Evolutionary conservation across 345 rosid species (phyloP).

Genomic region (Schrenkiella parvula): DNA sequence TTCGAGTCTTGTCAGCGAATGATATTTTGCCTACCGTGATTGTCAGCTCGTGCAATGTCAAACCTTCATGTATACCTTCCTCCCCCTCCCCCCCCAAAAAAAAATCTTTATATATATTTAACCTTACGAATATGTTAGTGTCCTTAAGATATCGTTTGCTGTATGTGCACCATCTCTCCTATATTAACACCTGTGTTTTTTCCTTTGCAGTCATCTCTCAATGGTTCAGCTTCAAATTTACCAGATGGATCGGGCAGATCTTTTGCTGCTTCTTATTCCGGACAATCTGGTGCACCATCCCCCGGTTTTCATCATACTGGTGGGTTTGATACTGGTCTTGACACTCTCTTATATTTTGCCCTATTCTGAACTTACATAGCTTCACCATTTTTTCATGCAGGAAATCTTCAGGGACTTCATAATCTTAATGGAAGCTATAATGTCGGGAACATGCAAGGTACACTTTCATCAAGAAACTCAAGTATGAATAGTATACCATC

Average conservation of each 20-base stretch:
- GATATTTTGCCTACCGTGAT: conserved; percentile 47
- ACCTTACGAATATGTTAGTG: not conserved
- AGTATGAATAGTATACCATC: conserved; percentile 71
- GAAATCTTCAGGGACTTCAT: conserved; percentile 83
- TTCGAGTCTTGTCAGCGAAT: conserved; percentile 49
- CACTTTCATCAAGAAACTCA: conserved; percentile 88
- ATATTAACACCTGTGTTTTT: conserved; percentile 6
- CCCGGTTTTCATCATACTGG: conserved; percentile 78
- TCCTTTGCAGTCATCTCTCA: conserved; percentile 74
- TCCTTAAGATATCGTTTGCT: not conserved
- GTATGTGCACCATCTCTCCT: not conserved
- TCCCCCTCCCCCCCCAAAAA: too few species aligned
- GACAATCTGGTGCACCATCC: conserved; percentile 89
- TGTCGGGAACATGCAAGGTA: conserved; percentile 83
- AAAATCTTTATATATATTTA: not conserved
- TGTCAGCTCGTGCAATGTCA: conserved; percentile 71
- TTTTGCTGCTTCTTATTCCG: conserved; percentile 78
- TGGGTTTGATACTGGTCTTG: conserved; percentile 32
- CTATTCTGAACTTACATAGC: conserved; percentile 9
- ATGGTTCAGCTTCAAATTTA: conserved; percentile 84
- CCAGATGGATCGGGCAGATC: conserved; percentile 75
- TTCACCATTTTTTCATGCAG: conserved; percentile 35
- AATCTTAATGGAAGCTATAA: conserved; percentile 87
- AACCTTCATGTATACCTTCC: conserved; percentile 69
- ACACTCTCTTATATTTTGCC: not conserved